Conservation (phyloP, 352 stramenopile genomes). For the Phytopythium chamaehyphon region DNA sequence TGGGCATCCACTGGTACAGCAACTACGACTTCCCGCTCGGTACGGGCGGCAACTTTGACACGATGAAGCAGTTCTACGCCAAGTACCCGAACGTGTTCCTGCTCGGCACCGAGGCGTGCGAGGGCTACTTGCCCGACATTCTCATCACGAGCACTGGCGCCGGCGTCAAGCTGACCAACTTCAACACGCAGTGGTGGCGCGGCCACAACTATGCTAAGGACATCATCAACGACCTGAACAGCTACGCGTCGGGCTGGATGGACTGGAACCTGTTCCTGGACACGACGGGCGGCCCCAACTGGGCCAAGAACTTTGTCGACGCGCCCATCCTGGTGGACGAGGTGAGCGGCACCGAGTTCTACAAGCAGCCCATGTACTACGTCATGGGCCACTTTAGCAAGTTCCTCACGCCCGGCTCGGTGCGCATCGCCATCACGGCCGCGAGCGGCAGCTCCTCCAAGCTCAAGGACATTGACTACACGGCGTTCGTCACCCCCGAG, state of each 20-base stretch:
- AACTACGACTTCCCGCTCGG: constrained; percentile 31
- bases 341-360: constrained; percentile 34
- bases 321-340: constrained; percentile 60
- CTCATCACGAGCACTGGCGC: constrained; percentile 25
- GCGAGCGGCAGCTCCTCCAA: constrained; percentile 14
- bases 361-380: constrained; percentile 76
- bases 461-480: constrained; percentile 16
- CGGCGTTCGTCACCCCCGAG: constrained; percentile 21
- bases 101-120: constrained; percentile 62
- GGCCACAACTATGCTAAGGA: constrained; percentile 52
- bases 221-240: constrained; percentile 65
- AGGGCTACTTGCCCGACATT: constrained; percentile 34
- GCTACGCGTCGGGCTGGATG: constrained; percentile 50
- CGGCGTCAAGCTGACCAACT: constrained; percentile 24
- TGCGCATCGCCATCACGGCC: constrained; percentile 23
- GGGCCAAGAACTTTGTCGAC: constrained; percentile 41
- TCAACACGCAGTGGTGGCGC: constrained; percentile 32
- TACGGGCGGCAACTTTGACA: constrained; percentile 25
- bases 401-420: constrained; percentile 46
- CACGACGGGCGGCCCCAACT: constrained; percentile 42
- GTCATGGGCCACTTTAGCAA: constrained; percentile 60
- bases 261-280: constrained; percentile 75
- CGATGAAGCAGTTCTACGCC: constrained; percentile 29
- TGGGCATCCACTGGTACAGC: constrained; percentile 83
- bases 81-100: constrained; percentile 54